Evolutionary conservation across 208 protist species (phyloP).

Genomic region (Giardia muris): DNA sequence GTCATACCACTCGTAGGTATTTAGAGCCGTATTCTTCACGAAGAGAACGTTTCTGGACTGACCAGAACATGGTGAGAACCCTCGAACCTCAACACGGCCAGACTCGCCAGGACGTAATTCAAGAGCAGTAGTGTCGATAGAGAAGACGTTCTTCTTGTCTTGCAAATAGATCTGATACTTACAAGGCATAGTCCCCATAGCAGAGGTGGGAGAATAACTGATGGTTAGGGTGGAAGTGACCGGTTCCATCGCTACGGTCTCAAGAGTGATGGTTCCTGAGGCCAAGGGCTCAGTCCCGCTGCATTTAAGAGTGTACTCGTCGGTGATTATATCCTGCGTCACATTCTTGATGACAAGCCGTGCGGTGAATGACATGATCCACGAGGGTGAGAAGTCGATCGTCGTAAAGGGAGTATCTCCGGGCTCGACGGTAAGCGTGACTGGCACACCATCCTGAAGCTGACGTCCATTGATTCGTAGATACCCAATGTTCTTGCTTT

Average conservation of each 20-base stretch:
- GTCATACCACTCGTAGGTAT: slow-evolving; percentile 21
- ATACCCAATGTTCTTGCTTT: not conserved
- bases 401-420: not conserved
- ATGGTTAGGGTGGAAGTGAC: not conserved
- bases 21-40: not conserved
- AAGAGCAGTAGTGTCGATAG: not conserved
- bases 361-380: not conserved
- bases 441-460: not conserved
- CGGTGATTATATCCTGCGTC: not conserved
- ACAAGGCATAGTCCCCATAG: not conserved
- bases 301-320: not conserved
- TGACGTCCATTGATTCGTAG: not conserved
- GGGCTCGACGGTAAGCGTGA: not conserved
- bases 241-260: not conserved
- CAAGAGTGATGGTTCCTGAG: not conserved
- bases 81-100: not conserved
- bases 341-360: not conserved
- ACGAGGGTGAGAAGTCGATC: not conserved
- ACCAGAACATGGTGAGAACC: not conserved
- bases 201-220: not conserved
- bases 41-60: not conserved
- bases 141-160: not conserved
- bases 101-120: not conserved
- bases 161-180: not conserved
- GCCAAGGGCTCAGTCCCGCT: not conserved